Evolutionary conservation across 495 filamentous ascomycete genomes (phyloP).

Genomic region (Xylaria venustula): DNA sequence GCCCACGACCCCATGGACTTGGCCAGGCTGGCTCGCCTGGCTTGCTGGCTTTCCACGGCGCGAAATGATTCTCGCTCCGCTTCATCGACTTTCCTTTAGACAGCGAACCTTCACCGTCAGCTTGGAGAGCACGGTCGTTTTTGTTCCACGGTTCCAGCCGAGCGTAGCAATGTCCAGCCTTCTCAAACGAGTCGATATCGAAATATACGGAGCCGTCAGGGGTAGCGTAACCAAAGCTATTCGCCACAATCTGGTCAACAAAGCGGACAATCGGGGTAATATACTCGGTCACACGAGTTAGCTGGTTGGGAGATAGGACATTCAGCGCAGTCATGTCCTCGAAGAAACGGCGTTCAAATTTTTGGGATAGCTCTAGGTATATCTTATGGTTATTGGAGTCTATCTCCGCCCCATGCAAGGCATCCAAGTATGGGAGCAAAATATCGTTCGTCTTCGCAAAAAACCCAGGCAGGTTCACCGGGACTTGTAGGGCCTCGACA

Average conservation of each 20-base stretch:
- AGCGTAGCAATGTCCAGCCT: constrained; percentile 64
- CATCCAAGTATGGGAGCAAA: constrained; percentile 68
- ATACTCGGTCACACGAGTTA: constrained; percentile 75
- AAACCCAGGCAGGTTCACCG: constrained; percentile 21
- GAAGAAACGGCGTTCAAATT: constrained; percentile 68
- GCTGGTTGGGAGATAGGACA: constrained; percentile 62
- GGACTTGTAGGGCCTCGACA: constrained; percentile 33
- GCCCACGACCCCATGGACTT: constrained; percentile 68
- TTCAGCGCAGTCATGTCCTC: constrained; percentile 71
- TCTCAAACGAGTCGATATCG: constrained; percentile 71
- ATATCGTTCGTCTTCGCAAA: constrained; percentile 38
- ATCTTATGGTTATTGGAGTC: constrained; percentile 57
- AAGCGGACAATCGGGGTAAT: constrained; percentile 68
- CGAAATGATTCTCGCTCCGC: constrained; percentile 64
- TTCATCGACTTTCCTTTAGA: constrained; percentile 37
- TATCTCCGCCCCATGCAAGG: constrained; percentile 43
- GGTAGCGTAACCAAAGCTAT: constrained; percentile 65
- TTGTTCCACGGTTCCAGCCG: constrained; percentile 76
- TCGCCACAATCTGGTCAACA: constrained; percentile 51
- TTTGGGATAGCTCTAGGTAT: constrained; percentile 66
- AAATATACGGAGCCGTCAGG: constrained; percentile 74
- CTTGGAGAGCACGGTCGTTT: constrained; percentile 63
- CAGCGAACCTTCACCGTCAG: constrained; percentile 76
- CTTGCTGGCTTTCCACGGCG: constrained; percentile 76
- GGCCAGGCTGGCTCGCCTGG: constrained; percentile 76